A percentile compares a stretch with the other conserved stretches of the same genome.
Evolutionary conservation across 805 yeast genomes (phyloP).

Genomic region (Ogataea sp.): DNA sequence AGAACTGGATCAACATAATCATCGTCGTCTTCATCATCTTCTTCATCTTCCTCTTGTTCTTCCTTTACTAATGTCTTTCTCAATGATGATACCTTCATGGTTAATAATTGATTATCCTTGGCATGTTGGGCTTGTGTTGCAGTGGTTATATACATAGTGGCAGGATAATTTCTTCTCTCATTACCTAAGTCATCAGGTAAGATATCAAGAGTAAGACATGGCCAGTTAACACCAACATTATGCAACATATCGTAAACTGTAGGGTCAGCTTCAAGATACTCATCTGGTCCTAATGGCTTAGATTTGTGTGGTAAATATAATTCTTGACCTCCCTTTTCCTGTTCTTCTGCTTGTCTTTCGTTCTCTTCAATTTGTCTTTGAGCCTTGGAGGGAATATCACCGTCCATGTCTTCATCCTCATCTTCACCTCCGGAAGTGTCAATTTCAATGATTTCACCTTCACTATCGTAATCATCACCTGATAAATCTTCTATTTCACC

Average conservation of each 20-base stretch:
- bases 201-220: constrained; percentile 85
- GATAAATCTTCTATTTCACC: constrained; percentile 77
- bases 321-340: constrained; percentile 23
- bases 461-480: constrained; percentile 90
- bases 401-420: constrained; percentile 26
- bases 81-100: constrained; percentile 75
- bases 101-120: constrained; percentile 82
- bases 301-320: constrained; percentile 85
- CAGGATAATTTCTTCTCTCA: constrained; percentile 88
- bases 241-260: constrained; percentile 95
- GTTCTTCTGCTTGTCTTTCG: constrained; percentile 29
- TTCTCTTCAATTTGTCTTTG: constrained; percentile 24
- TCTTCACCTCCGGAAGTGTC: constrained; percentile 53
- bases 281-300: constrained; percentile 89
- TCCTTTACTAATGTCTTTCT: constrained; percentile 83
- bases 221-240: constrained; percentile 92
- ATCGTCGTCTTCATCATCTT: constrained; percentile 60
- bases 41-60: constrained; percentile 70
- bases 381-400: constrained; percentile 7
- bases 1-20: constrained; percentile 73
- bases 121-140: constrained; percentile 89
- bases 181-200: constrained; percentile 80
- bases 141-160: constrained; percentile 74
- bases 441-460: constrained; percentile 78
- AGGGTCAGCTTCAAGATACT: constrained; percentile 94